Conservation (phyloP, 495 filamentous ascomycete species). For the Xylaria nigripes region DNA sequence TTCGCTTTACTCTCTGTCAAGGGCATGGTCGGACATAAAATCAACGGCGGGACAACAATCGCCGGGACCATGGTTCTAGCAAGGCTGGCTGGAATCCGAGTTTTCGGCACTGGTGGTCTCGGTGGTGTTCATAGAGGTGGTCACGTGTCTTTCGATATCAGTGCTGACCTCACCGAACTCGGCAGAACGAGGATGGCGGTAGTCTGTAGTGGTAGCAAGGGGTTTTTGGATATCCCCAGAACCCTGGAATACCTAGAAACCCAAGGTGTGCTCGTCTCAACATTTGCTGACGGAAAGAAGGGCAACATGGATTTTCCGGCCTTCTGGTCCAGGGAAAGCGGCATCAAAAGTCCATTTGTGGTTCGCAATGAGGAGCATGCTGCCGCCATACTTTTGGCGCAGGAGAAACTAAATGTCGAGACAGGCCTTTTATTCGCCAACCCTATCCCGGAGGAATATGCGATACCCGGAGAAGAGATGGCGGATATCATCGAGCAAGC, state of each 20-base stretch:
- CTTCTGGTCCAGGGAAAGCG: conserved; percentile 84
- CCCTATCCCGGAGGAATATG: conserved; percentile 65
- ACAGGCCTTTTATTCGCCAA: conserved; percentile 82
- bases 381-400: conserved; percentile 62
- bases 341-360: conserved; percentile 64
- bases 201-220: conserved; percentile 84
- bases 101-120: conserved; percentile 80
- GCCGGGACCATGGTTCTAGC: conserved; percentile 89
- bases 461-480: conserved; percentile 66
- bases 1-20: conserved; percentile 25
- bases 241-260: conserved; percentile 95
- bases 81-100: conserved; percentile 75
- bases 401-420: conserved; percentile 53
- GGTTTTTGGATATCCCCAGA: conserved; percentile 84
- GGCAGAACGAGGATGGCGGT: conserved; percentile 88
- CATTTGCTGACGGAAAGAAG: conserved; percentile 71
- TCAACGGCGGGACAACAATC: conserved; percentile 88
- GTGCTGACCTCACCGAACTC: conserved; percentile 89
- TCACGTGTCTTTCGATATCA: conserved; percentile 82
- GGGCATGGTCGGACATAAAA: conserved; percentile 53
- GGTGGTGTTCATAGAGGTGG: conserved; percentile 92
- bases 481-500: conserved; percentile 64
- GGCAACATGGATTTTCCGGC: conserved; percentile 70
- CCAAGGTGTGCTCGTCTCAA: conserved; percentile 76
- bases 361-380: conserved; percentile 71